These are phyloP conservation scores for Tardiomyces digboiensis DNA, from an alignment of 1,139 yeast genomes.

Conservation along the genomic window DNA sequence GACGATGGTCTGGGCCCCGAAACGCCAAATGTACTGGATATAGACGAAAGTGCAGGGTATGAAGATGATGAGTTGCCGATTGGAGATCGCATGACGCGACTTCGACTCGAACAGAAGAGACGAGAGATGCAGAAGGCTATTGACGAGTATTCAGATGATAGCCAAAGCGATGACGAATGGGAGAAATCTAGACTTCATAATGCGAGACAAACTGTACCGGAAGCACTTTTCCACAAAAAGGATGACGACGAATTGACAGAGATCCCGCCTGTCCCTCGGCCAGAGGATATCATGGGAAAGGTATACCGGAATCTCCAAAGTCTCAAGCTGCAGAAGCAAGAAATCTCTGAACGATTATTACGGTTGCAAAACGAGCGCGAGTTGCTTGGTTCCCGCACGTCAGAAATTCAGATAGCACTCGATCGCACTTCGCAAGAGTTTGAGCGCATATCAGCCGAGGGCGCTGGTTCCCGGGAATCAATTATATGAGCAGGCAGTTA, in stretches of 20 bases:
- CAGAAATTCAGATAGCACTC: neutral
- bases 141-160: conserved; percentile 14
- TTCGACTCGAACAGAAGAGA: conserved; percentile 19
- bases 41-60: conserved; percentile 27
- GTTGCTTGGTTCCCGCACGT: neutral
- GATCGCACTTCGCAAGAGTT: neutral
- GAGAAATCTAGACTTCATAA: neutral
- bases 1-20: conserved; percentile 17
- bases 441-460: neutral
- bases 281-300: neutral
- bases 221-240: neutral
- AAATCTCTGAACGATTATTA: neutral
- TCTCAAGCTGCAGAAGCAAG: neutral
- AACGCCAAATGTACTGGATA: conserved; percentile 19
- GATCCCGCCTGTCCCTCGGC: neutral
- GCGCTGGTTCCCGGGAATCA: too few species aligned
- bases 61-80: conserved; percentile 30
- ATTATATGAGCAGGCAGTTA: too few species aligned
- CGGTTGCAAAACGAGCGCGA: neutral
- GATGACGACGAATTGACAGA: neutral
- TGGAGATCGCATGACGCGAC: conserved; percentile 18
- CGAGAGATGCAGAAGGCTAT: conserved; percentile 34
- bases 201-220: neutral
- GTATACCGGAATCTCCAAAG: neutral
- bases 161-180: neutral